Evolutionary conservation across 192 early-diverging fungal species (phyloP).

Genomic region (Entophlyctis luteolus): DNA sequence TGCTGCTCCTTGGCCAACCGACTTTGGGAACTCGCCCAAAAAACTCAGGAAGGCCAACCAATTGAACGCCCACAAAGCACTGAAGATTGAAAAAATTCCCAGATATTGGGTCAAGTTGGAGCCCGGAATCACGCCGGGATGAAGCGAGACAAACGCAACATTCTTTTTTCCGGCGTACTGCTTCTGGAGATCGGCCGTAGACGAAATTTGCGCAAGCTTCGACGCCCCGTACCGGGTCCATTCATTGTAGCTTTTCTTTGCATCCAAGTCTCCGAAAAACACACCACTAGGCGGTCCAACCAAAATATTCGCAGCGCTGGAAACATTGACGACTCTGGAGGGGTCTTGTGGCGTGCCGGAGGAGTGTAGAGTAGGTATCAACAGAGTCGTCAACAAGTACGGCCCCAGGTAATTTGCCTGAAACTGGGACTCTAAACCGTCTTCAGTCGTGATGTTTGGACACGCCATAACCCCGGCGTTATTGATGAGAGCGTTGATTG

Average conservation of each 20-base stretch:
- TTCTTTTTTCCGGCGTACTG: background rate
- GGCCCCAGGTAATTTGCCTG: constrained; percentile 51
- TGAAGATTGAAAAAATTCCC: background rate
- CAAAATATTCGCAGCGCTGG: background rate
- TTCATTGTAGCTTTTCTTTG: constrained; percentile 13
- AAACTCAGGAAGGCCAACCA: background rate
- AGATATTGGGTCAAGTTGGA: background rate
- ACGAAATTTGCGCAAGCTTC: constrained; percentile 33
- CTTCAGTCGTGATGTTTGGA: constrained; percentile 38
- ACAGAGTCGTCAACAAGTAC: constrained; percentile 19
- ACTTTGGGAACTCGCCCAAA: background rate
- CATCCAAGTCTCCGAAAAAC: constrained; percentile 23
- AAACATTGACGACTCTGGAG: constrained; percentile 25
- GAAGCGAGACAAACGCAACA: background rate
- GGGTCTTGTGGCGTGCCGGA: constrained; percentile 14
- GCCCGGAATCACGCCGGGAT: background rate
- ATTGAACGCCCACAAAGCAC: background rate
- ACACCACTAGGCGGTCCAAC: constrained; percentile 19
- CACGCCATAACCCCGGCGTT: constrained; percentile 43
- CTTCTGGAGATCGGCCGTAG: constrained; percentile 3
- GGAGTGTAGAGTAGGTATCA: constrained; percentile 3
- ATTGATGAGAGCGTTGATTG: constrained; percentile 30
- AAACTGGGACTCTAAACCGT: constrained; percentile 55
- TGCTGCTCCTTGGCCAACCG: constrained; percentile 26
- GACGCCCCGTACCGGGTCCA: constrained; percentile 24